Conservation (phyloP, 1,284 basidiomycete genomes). For the Ustilago hordei region DNA sequence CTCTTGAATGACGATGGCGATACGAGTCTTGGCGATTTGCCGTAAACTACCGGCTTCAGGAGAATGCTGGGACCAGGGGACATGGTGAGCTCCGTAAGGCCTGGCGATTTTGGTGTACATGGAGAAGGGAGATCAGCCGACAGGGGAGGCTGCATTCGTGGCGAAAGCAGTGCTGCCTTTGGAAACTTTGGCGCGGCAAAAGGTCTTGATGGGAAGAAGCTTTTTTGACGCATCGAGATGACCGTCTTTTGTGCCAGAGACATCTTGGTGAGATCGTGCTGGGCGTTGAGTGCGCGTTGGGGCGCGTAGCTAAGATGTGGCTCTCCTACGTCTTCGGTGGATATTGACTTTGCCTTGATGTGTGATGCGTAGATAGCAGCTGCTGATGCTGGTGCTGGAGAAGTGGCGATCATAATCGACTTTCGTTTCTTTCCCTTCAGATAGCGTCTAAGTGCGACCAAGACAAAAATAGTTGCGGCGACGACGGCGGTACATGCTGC, state of each 20-base stretch:
- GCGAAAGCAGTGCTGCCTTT: slow-evolving; percentile 38
- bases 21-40: slow-evolving; percentile 33
- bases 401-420: slow-evolving; percentile 16
- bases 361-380: slow-evolving; percentile 30
- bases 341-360: slow-evolving; percentile 39
- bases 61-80: slow-evolving; percentile 49
- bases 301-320: slow-evolving; percentile 37
- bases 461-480: slow-evolving; percentile 42
- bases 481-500: slow-evolving; percentile 42
- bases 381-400: slow-evolving; percentile 22
- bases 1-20: slow-evolving; percentile 25
- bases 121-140: slow-evolving; percentile 20
- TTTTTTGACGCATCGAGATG: slow-evolving; percentile 26
- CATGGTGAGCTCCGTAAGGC: slow-evolving; percentile 47
- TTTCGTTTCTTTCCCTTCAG: slow-evolving; percentile 29
- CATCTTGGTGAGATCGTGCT: slow-evolving; percentile 28
- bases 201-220: slow-evolving; percentile 17
- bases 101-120: slow-evolving; percentile 36
- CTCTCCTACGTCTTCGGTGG: slow-evolving; percentile 35
- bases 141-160: slow-evolving; percentile 34
- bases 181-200: slow-evolving; percentile 40
- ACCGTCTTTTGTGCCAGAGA: slow-evolving; percentile 37
- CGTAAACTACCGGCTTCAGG: slow-evolving; percentile 40
- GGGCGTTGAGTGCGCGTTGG: slow-evolving; percentile 34
- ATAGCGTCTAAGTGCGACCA: slow-evolving; percentile 42